phyloP scores from a whole-genome alignment of 2,329 filamentous ascomycete genomes.

The Nigrograna mackinnonii region DNA sequence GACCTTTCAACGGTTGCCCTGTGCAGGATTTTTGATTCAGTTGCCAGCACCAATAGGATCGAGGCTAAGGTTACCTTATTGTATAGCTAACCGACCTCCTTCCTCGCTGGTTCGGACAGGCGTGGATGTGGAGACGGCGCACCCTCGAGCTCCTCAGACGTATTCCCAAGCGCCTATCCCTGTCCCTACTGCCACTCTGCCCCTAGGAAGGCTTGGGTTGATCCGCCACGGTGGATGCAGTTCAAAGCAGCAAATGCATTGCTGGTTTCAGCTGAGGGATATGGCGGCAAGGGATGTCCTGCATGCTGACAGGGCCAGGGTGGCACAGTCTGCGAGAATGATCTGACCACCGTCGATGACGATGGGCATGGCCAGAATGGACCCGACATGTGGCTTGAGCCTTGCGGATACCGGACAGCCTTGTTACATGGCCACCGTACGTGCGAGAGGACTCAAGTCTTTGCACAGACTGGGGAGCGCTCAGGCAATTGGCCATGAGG shows the following conservation, averaged over 20 bases:
- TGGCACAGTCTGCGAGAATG: slow-evolving; percentile 15
- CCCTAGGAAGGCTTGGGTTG: slow-evolving; percentile 14
- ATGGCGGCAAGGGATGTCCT: slow-evolving; percentile 27
- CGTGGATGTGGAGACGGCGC: slow-evolving; percentile 13
- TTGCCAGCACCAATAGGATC: slow-evolving; percentile 19
- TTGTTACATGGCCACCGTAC: slow-evolving; percentile 14
- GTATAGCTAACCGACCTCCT: slow-evolving; percentile 18
- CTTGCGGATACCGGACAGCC: slow-evolving; percentile 18
- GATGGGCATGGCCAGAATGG: slow-evolving; percentile 12
- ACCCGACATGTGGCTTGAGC: slow-evolving; percentile 27
- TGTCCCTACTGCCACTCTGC: slow-evolving; percentile 12
- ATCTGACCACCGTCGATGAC: slow-evolving; percentile 19
- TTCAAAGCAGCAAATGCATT: slow-evolving; percentile 25
- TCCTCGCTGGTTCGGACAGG: slow-evolving; percentile 18
- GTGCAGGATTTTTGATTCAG: slow-evolving; percentile 25
- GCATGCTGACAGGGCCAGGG: slow-evolving; percentile 29
- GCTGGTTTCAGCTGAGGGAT: slow-evolving; percentile 29
- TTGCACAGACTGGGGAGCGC: slow-evolving; percentile 4
- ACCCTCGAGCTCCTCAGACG: slow-evolving; percentile 14
- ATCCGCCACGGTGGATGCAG: slow-evolving; percentile 21
- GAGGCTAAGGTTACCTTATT: slow-evolving; percentile 18
- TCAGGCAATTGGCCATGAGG: slow-evolving; percentile 4
- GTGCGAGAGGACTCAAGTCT: slow-evolving; percentile 8
- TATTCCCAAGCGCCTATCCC: slow-evolving; percentile 17
- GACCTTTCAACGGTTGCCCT: slow-evolving; percentile 25